Percentiles rank a stretch among this genome's conserved stretches.
Conservation (phyloP, 169 alveolate species). For the Plasmodium billcollinsi region DNA sequence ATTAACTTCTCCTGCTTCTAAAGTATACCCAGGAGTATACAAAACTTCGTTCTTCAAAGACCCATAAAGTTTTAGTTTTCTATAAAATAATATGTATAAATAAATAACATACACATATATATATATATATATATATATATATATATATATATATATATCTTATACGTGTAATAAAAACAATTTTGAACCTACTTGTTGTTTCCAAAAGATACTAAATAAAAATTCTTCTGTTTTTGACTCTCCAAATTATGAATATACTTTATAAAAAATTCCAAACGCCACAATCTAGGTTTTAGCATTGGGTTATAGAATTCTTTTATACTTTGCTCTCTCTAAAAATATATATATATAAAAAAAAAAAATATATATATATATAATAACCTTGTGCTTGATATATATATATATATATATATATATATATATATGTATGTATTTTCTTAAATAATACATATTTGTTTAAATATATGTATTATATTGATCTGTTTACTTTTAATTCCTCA, state of each 20-base stretch:
- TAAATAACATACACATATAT: not conserved
- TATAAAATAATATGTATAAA: constrained; percentile 5
- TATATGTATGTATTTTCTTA: no score
- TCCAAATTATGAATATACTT: constrained; percentile 71
- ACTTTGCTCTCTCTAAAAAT: constrained; percentile 67
- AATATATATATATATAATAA: no score
- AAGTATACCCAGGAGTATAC: constrained; percentile 84
- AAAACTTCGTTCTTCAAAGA: constrained; percentile 65
- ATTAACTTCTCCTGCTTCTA: constrained; percentile 82
- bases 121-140: not conserved
- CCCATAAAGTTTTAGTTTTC: constrained; percentile 66
- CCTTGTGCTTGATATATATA: no score
- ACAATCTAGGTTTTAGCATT: constrained; percentile 66
- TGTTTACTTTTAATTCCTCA: constrained; percentile 65
- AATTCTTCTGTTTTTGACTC: constrained; percentile 48
- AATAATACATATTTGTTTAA: no score
- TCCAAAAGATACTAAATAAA: constrained; percentile 70
- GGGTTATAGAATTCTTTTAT: constrained; percentile 73
- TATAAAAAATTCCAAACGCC: constrained; percentile 77
- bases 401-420: no score
- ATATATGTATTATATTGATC: no score
- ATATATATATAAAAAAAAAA: no score
- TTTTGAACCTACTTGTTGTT: constrained; percentile 32
- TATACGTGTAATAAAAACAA: not conserved
- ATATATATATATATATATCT: not conserved